phyloP scores from a whole-genome alignment of 208 protist genomes.

The Leishmania guyanensis region DNA sequence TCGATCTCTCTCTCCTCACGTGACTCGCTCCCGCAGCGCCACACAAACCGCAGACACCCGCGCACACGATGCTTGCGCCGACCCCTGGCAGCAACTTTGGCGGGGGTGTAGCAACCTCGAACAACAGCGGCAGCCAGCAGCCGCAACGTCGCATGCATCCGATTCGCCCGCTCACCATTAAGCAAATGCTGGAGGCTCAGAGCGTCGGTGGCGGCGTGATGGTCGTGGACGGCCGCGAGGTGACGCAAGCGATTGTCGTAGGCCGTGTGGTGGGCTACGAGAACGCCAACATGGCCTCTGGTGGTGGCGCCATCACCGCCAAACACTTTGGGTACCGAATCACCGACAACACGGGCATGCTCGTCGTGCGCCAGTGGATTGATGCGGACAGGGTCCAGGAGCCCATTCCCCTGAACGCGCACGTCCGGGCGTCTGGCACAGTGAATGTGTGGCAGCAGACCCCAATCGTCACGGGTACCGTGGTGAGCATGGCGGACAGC shows the following conservation, averaged over 20 bases:
- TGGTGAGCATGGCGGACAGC: conserved; percentile 80
- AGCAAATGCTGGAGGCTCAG: conserved; percentile 84
- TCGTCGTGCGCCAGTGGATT: conserved; percentile 87
- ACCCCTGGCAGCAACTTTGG: conserved; percentile 43
- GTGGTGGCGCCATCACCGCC: conserved; percentile 75
- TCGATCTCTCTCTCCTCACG: neutral
- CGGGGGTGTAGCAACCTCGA: conserved; percentile 3
- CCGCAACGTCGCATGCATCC: conserved; percentile 80
- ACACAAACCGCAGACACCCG: neutral
- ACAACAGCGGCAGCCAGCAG: conserved; percentile 32
- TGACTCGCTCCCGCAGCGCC: neutral
- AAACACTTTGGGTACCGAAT: conserved; percentile 88
- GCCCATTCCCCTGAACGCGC: conserved; percentile 72
- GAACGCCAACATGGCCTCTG: conserved; percentile 50
- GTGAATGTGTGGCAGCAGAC: conserved; percentile 90
- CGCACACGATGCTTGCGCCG: conserved; percentile 15
- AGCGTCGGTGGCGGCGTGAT: conserved; percentile 86
- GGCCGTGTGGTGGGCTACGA: conserved; percentile 86
- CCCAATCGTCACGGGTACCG: conserved; percentile 83
- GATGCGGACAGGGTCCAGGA: conserved; percentile 63
- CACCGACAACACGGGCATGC: conserved; percentile 84
- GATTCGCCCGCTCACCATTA: conserved; percentile 89
- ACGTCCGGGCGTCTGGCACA: conserved; percentile 83
- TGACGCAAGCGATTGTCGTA: conserved; percentile 85
- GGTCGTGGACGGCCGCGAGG: conserved; percentile 87